phyloP scores from a whole-genome alignment of 768 basidiomycete species.

The Mycena epipterygia region DNA sequence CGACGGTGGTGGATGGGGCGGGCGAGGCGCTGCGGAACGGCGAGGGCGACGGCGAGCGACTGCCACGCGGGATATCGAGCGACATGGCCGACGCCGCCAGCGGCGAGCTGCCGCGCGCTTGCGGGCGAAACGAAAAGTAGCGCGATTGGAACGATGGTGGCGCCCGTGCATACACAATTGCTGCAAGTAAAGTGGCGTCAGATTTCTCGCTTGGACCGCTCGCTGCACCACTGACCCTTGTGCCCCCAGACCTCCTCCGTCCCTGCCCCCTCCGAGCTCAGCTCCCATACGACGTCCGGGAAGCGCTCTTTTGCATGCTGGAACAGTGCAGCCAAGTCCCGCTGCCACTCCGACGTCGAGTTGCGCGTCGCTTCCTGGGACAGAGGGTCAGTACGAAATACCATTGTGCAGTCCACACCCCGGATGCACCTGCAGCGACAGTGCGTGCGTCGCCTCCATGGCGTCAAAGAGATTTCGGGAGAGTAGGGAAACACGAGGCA shows the following conservation, averaged over 20 bases:
- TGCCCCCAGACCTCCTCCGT: conserved; percentile 90
- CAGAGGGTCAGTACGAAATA: conserved; percentile 50
- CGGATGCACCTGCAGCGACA: conserved; percentile 15
- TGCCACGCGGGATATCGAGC: conserved; percentile 62
- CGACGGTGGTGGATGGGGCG: conserved; percentile 56
- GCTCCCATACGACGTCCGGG: conserved; percentile 97
- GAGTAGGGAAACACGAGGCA: too few species aligned
- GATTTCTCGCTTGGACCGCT: not conserved
- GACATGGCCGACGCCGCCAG: conserved; percentile 75
- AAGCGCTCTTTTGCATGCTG: conserved; percentile 90
- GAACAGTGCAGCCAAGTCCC: conserved; percentile 84
- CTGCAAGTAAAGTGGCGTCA: conserved; percentile 54
- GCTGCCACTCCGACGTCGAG: conserved; percentile 83
- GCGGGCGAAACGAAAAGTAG: conserved; percentile 85
- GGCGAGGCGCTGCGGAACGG: conserved; percentile 61
- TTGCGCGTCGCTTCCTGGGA: conserved; percentile 76
- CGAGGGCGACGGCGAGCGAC: conserved; percentile 53
- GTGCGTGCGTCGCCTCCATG: not conserved
- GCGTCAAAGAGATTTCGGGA: too few species aligned
- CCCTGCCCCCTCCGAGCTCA: conserved; percentile 63
- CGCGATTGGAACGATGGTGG: conserved; percentile 92
- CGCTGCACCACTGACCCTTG: conserved; percentile 74
- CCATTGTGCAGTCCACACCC: not conserved
- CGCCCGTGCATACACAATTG: conserved; percentile 95
- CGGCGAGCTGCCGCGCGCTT: conserved; percentile 68